Conservation (phyloP, 2,329 filamentous ascomycete species). For the Bipolaris victoriae region DNA sequence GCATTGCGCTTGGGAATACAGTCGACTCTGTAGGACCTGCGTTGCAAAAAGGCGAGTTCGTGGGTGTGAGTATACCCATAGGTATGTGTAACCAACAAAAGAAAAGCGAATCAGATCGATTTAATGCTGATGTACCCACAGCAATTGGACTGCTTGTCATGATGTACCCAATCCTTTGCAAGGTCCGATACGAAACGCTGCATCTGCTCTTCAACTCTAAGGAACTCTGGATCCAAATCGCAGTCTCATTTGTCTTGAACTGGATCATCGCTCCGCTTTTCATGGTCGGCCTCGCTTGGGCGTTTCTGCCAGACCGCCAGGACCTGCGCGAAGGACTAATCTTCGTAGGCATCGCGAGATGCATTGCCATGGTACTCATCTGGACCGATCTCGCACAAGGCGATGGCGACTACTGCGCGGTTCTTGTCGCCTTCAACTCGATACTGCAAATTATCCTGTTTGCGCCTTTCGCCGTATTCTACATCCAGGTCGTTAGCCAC, state of each 20-base stretch:
- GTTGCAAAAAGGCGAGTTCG: constrained; percentile 73
- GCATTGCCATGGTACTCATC: constrained; percentile 87
- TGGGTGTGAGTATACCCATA: constrained; percentile 71
- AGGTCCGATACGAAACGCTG: constrained; percentile 78
- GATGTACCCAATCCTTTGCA: constrained; percentile 95
- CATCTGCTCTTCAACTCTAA: constrained; percentile 68
- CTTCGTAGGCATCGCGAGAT: constrained; percentile 81
- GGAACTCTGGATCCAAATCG: constrained; percentile 78
- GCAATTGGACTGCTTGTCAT: constrained; percentile 83
- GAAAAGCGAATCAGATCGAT: no score
- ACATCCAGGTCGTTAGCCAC: constrained; percentile 69
- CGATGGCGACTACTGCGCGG: constrained; percentile 79
- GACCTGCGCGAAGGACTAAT: constrained; percentile 70
- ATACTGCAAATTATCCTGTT: constrained; percentile 57
- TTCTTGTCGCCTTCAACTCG: constrained; percentile 57
- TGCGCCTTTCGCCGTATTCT: constrained; percentile 56
- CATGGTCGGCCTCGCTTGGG: constrained; percentile 78
- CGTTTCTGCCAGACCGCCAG: constrained; percentile 52
- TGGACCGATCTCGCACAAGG: constrained; percentile 81
- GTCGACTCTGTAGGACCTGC: constrained; percentile 66
- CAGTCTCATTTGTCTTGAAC: constrained; percentile 76
- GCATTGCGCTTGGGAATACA: constrained; percentile 78
- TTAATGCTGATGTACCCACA: constrained; percentile 38
- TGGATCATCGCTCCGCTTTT: constrained; percentile 83
- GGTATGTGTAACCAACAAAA: constrained; percentile 50